phyloP scores from a whole-genome alignment of 345 rosid species.

The Acer saccharum region DNA sequence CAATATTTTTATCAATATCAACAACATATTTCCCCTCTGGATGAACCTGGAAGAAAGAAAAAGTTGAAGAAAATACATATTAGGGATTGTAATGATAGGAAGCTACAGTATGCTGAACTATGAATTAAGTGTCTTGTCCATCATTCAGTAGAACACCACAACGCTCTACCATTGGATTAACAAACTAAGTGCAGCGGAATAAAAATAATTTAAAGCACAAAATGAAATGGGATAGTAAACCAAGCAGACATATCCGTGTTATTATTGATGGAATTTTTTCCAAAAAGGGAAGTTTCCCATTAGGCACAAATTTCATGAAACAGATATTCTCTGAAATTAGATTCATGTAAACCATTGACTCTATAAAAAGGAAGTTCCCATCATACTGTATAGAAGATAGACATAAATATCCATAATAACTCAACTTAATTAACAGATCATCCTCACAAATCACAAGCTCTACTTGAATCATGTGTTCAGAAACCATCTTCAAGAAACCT shows the following conservation, averaged over 20 bases:
- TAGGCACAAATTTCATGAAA: not conserved
- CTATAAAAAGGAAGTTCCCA: not conserved
- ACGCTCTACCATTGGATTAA: not conserved
- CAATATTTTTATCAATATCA: constrained; percentile 90
- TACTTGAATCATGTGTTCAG: not conserved
- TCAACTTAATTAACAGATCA: not conserved
- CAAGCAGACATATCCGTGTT: not conserved
- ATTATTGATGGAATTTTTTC: not conserved
- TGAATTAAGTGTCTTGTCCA: not conserved
- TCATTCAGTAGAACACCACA: not conserved
- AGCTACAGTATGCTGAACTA: not conserved
- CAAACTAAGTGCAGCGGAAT: not conserved
- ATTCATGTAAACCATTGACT: not conserved
- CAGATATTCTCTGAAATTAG: not conserved
- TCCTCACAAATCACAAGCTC: not conserved
- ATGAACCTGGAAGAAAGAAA: constrained; percentile 65
- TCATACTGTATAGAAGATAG: not conserved
- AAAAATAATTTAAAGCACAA: not conserved
- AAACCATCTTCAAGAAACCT: not conserved
- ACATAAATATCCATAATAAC: not conserved
- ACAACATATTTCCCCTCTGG: constrained; percentile 99
- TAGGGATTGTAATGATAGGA: not conserved
- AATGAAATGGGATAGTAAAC: not conserved
- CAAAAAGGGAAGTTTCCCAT: not conserved
- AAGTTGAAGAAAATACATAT: not conserved